phyloP scores from a whole-genome alignment of 129 eudicot species.

The Daucus carota region DNA sequence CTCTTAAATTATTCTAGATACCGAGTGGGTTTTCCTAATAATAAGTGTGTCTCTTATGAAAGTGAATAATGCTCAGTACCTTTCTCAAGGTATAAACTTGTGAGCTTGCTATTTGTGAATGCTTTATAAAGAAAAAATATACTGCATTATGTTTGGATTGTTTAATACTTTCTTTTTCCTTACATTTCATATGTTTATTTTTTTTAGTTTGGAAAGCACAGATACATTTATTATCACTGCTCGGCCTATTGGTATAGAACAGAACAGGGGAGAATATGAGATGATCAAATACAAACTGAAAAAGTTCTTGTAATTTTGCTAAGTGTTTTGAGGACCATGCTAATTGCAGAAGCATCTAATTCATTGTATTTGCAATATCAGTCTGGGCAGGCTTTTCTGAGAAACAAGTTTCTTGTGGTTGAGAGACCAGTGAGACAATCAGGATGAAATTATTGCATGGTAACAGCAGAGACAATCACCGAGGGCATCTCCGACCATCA shows the following conservation, averaged over 20 bases:
- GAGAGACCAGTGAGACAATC: conserved; percentile 56
- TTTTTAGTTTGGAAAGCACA: too few relatives aligned
- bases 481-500: too few relatives aligned
- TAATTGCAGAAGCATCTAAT: background rate
- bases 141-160: conserved; percentile 24
- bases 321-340: background rate
- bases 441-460: conserved; percentile 52
- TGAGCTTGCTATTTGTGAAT: conserved; percentile 32
- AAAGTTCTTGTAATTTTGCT: background rate
- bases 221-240: too few relatives aligned
- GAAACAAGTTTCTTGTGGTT: conserved; percentile 80
- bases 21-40: conserved; percentile 17
- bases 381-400: conserved; percentile 98
- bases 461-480: conserved; percentile 53
- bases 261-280: background rate
- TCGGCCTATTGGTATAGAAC: too few relatives aligned
- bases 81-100: conserved; percentile 17
- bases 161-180: too few relatives aligned
- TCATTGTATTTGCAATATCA: conserved; percentile 18
- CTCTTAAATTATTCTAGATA: conserved; percentile 25
- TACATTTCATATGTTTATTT: too few relatives aligned
- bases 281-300: background rate
- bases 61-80: conserved; percentile 17
- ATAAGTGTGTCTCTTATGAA: conserved; percentile 14
- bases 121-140: conserved; percentile 20